Conservation (phyloP, 345 rosid genomes). For the Psidium friedrichsthalianum region DNA sequence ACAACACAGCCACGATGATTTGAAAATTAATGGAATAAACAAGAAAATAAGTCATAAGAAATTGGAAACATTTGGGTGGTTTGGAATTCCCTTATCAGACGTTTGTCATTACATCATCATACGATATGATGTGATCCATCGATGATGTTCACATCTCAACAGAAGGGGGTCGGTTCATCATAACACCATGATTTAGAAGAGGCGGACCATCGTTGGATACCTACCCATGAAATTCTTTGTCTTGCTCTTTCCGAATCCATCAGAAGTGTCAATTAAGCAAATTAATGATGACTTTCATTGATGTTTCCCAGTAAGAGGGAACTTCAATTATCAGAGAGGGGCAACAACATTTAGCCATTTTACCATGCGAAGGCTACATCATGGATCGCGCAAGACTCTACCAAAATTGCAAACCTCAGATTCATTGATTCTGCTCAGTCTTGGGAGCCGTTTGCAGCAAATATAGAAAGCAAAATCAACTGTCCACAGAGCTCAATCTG, state of each 20-base stretch:
- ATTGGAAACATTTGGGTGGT: background rate
- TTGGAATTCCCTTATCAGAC: background rate
- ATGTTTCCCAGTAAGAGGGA: background rate
- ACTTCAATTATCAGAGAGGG: background rate
- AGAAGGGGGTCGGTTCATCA: background rate
- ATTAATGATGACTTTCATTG: background rate
- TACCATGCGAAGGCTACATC: background rate
- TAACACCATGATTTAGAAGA: background rate
- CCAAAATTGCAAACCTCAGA: background rate
- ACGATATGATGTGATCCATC: background rate
- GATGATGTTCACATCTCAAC: background rate
- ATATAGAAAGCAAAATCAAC: background rate
- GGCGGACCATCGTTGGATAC: background rate
- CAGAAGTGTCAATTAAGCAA: background rate
- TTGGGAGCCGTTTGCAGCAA: background rate
- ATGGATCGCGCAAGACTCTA: background rate
- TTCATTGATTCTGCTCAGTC: background rate
- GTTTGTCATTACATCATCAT: background rate
- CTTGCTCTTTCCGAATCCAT: background rate
- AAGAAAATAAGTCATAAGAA: background rate
- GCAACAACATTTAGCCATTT: background rate
- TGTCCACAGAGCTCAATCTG: background rate
- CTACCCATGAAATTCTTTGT: background rate
- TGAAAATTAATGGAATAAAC: background rate
- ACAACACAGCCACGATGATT: background rate